Conservation (phyloP, 1,284 basidiomycete species). For the Ceratobasidium sp. region DNA sequence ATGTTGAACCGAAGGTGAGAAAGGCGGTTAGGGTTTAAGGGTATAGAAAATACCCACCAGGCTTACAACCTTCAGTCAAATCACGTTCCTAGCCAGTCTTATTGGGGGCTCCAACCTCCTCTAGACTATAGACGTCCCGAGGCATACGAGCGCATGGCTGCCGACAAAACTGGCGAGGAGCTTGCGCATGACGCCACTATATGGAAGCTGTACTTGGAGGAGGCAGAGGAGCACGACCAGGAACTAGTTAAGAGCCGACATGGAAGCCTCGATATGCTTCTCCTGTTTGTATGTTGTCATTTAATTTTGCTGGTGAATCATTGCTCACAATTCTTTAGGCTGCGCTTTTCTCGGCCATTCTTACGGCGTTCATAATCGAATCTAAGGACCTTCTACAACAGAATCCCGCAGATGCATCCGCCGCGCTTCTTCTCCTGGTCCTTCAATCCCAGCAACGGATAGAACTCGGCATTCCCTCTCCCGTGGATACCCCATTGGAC, state of each 20-base stretch:
- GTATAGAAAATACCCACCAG: no score
- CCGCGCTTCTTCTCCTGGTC: not conserved
- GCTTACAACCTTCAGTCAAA: no score
- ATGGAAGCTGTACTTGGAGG: slow-evolving; percentile 4
- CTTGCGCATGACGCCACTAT: slow-evolving; percentile 17
- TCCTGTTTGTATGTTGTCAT: not conserved
- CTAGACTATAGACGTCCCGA: no score
- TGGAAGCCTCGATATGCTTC: slow-evolving; percentile 20
- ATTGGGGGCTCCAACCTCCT: no score
- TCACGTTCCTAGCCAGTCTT: no score
- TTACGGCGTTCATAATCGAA: slow-evolving; percentile 39
- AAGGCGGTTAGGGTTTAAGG: no score
- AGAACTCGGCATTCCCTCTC: not conserved
- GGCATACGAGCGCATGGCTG: not conserved
- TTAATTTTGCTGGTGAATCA: not conserved
- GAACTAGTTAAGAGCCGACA: slow-evolving; percentile 13
- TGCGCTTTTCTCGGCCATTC: slow-evolving; percentile 28
- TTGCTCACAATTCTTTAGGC: slow-evolving; percentile 1
- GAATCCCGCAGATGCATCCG: slow-evolving; percentile 4
- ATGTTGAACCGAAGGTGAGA: no score
- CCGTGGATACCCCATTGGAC: not conserved
- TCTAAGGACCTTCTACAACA: slow-evolving; percentile 5
- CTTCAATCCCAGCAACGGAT: slow-evolving; percentile 1
- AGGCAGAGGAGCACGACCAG: slow-evolving; percentile 14
- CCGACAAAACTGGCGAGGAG: slow-evolving; percentile 14